These are phyloP conservation scores for Cairneyella variabilis DNA, from an alignment of 495 filamentous ascomycete species.

Conservation along the genomic window DNA sequence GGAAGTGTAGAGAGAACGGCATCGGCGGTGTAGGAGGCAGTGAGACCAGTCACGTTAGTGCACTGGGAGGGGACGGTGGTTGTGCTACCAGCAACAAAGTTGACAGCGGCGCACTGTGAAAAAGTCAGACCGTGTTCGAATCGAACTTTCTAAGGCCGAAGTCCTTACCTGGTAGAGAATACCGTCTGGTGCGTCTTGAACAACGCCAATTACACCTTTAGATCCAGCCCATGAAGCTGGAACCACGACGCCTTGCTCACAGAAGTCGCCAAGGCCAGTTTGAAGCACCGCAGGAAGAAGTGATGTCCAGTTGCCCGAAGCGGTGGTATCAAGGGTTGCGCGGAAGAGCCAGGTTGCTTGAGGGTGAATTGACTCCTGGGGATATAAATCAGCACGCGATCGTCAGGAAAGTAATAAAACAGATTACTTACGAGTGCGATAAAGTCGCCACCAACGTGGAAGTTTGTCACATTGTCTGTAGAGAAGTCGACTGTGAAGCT, in stretches of 20 bases:
- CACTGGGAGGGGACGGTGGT: slow-evolving; percentile 28
- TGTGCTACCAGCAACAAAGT: slow-evolving; percentile 42
- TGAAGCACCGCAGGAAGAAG: slow-evolving; percentile 43
- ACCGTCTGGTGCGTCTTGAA: slow-evolving; percentile 40
- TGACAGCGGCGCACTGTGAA: slow-evolving; percentile 45
- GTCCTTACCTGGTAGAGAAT: slow-evolving; percentile 45
- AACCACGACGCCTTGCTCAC: slow-evolving; percentile 34
- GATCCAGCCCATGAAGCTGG: slow-evolving; percentile 42
- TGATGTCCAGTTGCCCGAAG: slow-evolving; percentile 43
- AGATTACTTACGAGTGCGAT: slow-evolving; percentile 7
- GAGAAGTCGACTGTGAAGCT: slow-evolving; percentile 37
- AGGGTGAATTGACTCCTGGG: slow-evolving; percentile 33
- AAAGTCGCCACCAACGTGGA: slow-evolving; percentile 44
- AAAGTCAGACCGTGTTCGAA: neutral
- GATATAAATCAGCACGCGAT: neutral
- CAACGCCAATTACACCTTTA: slow-evolving; percentile 44
- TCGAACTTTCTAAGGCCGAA: neutral
- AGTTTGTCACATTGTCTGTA: slow-evolving; percentile 34
- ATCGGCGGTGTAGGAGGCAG: slow-evolving; percentile 33
- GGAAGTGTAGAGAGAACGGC: slow-evolving; percentile 23
- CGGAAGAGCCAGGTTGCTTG: slow-evolving; percentile 47
- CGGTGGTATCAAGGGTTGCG: slow-evolving; percentile 40
- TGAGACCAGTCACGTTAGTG: slow-evolving; percentile 39
- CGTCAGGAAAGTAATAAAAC: no score
- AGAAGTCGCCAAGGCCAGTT: slow-evolving; percentile 41